Evolutionary conservation across 1,284 basidiomycete genomes (phyloP).

Genomic region (Leucoagaricus sp.): DNA sequence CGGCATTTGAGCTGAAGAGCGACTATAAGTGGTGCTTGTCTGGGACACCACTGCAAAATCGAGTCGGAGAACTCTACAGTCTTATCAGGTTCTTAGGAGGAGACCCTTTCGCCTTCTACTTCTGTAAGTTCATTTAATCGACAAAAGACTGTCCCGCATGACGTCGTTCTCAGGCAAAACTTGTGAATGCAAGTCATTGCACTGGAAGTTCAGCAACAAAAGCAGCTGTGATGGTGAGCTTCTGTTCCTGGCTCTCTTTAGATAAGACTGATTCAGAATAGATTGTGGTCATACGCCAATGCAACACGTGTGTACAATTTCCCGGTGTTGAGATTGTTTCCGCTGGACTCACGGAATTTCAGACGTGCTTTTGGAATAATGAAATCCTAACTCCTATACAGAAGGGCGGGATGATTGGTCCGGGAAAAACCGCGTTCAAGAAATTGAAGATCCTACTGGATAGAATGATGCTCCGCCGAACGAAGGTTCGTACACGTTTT

Average conservation of each 20-base stretch:
- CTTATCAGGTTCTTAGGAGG: slow-evolving; percentile 91
- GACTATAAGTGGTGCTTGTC: slow-evolving; percentile 95
- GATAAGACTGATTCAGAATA: slow-evolving; percentile 26
- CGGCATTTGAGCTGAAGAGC: slow-evolving; percentile 85
- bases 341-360: slow-evolving; percentile 15
- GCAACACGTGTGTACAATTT: slow-evolving; percentile 72
- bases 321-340: neutral
- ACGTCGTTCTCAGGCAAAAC: slow-evolving; percentile 56
- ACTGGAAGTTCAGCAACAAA: slow-evolving; percentile 89
- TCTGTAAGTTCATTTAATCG: slow-evolving; percentile 62
- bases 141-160: neutral
- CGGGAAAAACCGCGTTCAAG: slow-evolving; percentile 83
- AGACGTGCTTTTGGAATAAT: slow-evolving; percentile 91
- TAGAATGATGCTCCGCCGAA: slow-evolving; percentile 94
- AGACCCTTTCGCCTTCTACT: slow-evolving; percentile 91
- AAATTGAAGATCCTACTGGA: slow-evolving; percentile 90
- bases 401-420: slow-evolving; percentile 73
- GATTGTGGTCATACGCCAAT: slow-evolving; percentile 93
- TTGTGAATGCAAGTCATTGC: slow-evolving; percentile 87
- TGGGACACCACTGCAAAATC: slow-evolving; percentile 96
- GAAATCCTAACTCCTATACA: slow-evolving; percentile 95
- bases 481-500: slow-evolving; percentile 55
- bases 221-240: slow-evolving; percentile 78
- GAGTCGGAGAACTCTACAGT: slow-evolving; percentile 98
- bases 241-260: neutral